phyloP scores from a whole-genome alignment of 768 basidiomycete species.

The Peribolospora baueri region DNA sequence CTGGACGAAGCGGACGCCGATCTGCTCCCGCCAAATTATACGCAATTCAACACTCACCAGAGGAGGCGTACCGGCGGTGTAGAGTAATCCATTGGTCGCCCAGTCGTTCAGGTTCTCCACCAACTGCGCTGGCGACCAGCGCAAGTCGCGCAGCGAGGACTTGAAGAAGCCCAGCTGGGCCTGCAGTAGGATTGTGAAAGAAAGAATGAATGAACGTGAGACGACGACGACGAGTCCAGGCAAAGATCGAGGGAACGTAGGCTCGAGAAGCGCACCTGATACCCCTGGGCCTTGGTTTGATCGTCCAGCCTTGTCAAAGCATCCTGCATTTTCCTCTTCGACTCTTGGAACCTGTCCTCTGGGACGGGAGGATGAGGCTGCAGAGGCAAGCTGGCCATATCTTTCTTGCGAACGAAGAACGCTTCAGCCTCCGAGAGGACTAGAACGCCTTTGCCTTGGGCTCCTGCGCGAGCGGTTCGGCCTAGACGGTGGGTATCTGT shows the following conservation, averaged over 20 bases:
- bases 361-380: conserved; percentile 15
- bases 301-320: conserved; percentile 20
- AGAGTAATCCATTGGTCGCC: neutral
- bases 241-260: neutral
- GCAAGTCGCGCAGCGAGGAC: conserved; percentile 16
- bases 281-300: conserved; percentile 29
- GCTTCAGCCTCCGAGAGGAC: conserved; percentile 31
- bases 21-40: neutral
- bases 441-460: conserved; percentile 27
- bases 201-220: neutral
- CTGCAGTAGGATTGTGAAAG: conserved; percentile 4
- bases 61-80: neutral
- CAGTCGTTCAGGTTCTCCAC: neutral
- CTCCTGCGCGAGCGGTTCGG: conserved; percentile 22
- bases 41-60: neutral
- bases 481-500: conserved; percentile 20
- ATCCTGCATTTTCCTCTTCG: conserved; percentile 9
- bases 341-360: neutral
- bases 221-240: neutral
- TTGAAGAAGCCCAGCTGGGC: conserved; percentile 37
- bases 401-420: conserved; percentile 26
- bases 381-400: conserved; percentile 25
- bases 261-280: conserved; percentile 19
- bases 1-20: conserved; percentile 20
- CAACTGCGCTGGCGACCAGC: neutral